These are phyloP conservation scores for Trametes coccinea DNA, from an alignment of 768 basidiomycete genomes.

Conservation along the genomic window DNA sequence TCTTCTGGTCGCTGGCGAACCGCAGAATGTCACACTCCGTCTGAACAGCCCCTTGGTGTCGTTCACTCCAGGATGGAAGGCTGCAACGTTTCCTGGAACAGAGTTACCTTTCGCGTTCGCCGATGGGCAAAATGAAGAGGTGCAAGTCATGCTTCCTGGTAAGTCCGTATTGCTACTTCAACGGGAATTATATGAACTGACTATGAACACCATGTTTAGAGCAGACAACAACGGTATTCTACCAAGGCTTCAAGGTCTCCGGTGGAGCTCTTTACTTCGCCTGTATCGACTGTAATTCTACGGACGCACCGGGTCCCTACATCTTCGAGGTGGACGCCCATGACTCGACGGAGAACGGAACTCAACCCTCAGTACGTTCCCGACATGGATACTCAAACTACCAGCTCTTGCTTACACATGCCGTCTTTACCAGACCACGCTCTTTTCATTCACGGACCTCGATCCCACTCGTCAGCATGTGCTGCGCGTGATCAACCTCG, in stretches of 20 bases:
- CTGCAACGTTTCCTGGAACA: constrained; percentile 3
- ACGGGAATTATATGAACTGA: too few species aligned
- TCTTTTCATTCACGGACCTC: constrained; percentile 31
- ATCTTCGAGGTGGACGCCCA: constrained; percentile 25
- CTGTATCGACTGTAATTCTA: constrained; percentile 33
- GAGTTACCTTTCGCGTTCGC: constrained; percentile 20
- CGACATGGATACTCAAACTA: neutral
- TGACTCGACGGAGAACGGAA: constrained; percentile 25
- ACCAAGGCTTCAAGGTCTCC: constrained; percentile 31
- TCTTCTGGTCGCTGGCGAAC: constrained; percentile 11
- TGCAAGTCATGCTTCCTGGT: constrained; percentile 24
- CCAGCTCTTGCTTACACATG: neutral
- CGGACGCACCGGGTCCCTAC: constrained; percentile 12
- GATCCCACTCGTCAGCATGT: constrained; percentile 30
- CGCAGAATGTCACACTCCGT: constrained; percentile 24
- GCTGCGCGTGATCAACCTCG: constrained; percentile 31
- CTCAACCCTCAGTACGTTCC: constrained; percentile 24
- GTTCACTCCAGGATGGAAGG: constrained; percentile 29
- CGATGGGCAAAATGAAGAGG: constrained; percentile 20
- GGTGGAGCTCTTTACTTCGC: constrained; percentile 33
- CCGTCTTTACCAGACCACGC: constrained; percentile 22
- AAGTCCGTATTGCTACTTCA: too few species aligned
- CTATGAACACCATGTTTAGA: constrained; percentile 11
- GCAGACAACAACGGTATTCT: constrained; percentile 28
- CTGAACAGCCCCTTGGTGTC: constrained; percentile 19